These are phyloP conservation scores for Albizia julibrissin DNA, from an alignment of 306 rosid genomes.

Conservation along the genomic window DNA sequence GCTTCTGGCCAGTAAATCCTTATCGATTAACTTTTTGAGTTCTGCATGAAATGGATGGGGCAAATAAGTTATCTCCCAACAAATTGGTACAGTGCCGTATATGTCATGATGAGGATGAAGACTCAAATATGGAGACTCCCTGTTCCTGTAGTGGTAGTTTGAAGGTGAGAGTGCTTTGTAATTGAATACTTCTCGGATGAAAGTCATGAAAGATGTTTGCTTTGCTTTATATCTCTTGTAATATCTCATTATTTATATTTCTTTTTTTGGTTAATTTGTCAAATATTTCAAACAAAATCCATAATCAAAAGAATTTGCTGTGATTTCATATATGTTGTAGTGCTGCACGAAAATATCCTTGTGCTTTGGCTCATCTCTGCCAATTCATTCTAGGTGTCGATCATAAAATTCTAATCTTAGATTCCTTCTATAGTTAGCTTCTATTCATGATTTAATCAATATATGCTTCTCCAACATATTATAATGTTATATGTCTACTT, in stretches of 20 bases:
- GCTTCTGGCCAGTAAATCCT: constrained; percentile 33
- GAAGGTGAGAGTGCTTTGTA: constrained; percentile 54
- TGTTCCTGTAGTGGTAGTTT: constrained; percentile 89
- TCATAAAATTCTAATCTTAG: neutral
- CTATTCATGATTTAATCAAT: neutral
- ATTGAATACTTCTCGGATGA: constrained; percentile 11
- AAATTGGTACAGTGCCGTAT: constrained; percentile 67
- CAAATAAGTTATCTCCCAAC: constrained; percentile 39
- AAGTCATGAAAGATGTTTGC: neutral
- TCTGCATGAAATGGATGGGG: constrained; percentile 41
- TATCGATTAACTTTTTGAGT: constrained; percentile 42
- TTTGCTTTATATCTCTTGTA: neutral
- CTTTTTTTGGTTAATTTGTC: neutral
- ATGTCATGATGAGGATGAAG: constrained; percentile 82
- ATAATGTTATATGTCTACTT: neutral
- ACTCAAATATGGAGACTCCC: constrained; percentile 80
- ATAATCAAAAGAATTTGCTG: neutral
- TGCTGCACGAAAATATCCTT: neutral
- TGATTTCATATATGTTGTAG: neutral
- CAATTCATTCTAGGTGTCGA: neutral
- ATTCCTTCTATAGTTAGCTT: neutral
- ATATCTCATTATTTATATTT: neutral
- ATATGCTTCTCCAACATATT: neutral
- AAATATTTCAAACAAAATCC: neutral
- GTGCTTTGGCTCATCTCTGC: neutral